A percentile compares a stretch with the other conserved stretches of the same genome.
Evolutionary conservation across 768 basidiomycete species (phyloP).

Genomic region (Phanerochaete sordida): DNA sequence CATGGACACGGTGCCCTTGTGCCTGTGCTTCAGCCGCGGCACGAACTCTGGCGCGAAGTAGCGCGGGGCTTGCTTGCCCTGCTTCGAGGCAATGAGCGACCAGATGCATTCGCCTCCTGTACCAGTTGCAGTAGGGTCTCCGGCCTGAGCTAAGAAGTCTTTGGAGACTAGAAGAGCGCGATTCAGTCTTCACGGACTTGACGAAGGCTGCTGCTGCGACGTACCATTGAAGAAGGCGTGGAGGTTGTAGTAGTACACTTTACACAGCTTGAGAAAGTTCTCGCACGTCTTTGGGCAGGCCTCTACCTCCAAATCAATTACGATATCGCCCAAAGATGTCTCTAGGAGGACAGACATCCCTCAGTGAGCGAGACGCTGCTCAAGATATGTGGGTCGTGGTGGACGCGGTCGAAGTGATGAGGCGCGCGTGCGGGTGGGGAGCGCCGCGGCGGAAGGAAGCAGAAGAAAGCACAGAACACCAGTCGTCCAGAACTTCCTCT

Average conservation of each 20-base stretch:
- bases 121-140: constrained; percentile 95
- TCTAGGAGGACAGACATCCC: constrained; percentile 94
- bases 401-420: no score
- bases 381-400: not conserved
- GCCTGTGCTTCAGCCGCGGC: constrained; percentile 78
- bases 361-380: no score
- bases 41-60: constrained; percentile 87
- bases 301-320: constrained; percentile 93
- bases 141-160: constrained; percentile 93
- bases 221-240: constrained; percentile 98
- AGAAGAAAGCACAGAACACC: no score
- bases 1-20: constrained; percentile 93
- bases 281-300: constrained; percentile 87
- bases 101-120: constrained; percentile 90
- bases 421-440: no score
- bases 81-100: constrained; percentile 63
- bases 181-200: not conserved
- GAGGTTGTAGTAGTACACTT: constrained; percentile 94
- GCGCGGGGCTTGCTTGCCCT: constrained; percentile 44
- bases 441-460: no score
- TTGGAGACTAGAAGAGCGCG: constrained; percentile 72
- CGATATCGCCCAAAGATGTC: constrained; percentile 94
- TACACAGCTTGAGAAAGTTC: constrained; percentile 98
- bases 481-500: no score
- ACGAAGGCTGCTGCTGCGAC: constrained; percentile 24